Evolutionary conservation across 345 rosid genomes (phyloP).

Genomic region (Moricandia moricandioides): DNA sequence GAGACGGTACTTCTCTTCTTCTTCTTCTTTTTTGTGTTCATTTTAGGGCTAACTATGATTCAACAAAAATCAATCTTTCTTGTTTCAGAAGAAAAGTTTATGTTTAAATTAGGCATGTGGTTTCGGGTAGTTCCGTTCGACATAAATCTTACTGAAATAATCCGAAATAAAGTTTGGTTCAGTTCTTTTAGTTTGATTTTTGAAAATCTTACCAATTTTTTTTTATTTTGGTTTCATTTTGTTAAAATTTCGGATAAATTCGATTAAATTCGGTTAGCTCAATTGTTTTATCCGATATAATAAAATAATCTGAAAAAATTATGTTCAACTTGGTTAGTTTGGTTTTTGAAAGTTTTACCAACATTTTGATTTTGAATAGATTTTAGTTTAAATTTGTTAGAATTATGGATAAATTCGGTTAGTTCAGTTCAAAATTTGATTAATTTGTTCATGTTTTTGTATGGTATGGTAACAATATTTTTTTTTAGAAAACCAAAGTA

Average conservation of each 20-base stretch:
- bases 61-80: not conserved
- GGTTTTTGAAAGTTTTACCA: not conserved
- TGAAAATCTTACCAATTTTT: not conserved
- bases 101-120: not conserved
- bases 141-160: not conserved
- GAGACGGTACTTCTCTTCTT: constrained; percentile 34
- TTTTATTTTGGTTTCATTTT: no score
- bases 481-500: not conserved
- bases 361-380: not conserved
- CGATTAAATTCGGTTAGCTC: not conserved
- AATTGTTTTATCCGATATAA: not conserved
- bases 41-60: not conserved
- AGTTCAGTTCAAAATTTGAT: not conserved
- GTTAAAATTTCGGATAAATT: not conserved
- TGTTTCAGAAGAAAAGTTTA: not conserved
- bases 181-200: not conserved
- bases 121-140: not conserved
- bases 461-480: not conserved
- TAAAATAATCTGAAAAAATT: not conserved
- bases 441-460: not conserved
- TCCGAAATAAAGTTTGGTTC: not conserved
- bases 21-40: not conserved
- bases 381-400: not conserved
- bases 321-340: not conserved
- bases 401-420: not conserved